phyloP scores from a whole-genome alignment of 805 yeast genomes.

The Sungouiella thailandica region DNA sequence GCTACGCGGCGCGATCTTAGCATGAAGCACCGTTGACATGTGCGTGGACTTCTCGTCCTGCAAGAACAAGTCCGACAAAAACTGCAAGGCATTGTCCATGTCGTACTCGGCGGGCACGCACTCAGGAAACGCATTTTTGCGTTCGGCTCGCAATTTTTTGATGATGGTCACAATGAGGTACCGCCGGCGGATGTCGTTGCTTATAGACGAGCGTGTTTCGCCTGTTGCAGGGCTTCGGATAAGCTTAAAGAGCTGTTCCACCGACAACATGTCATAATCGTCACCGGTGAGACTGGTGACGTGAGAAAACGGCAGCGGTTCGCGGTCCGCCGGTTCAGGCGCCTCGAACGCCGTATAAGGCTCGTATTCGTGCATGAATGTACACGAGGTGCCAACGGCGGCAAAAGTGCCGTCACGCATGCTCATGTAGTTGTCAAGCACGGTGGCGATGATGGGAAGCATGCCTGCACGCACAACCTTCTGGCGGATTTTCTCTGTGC shows the following conservation, averaged over 20 bases:
- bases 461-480: conserved; percentile 90
- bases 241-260: conserved; percentile 35
- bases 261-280: conserved; percentile 33
- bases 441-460: conserved; percentile 85
- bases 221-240: conserved; percentile 16
- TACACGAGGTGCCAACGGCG: conserved; percentile 1
- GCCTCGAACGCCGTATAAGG: conserved; percentile 1
- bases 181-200: conserved; percentile 31
- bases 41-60: conserved; percentile 28
- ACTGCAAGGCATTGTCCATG: conserved; percentile 39
- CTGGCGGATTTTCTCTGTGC: conserved; percentile 79
- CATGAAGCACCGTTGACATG: conserved; percentile 21
- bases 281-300: conserved; percentile 29
- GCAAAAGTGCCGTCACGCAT: conserved; percentile 36
- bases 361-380: conserved; percentile 7
- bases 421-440: conserved; percentile 76
- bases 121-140: conserved; percentile 31
- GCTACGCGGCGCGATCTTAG: conserved; percentile 31
- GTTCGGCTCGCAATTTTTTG: conserved; percentile 34
- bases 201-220: conserved; percentile 11
- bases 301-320: not conserved
- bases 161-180: conserved; percentile 32
- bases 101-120: conserved; percentile 30
- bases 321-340: not conserved
- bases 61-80: conserved; percentile 35